A percentile compares a stretch with the other conserved stretches of the same genome.
phyloP scores from a whole-genome alignment of 2,329 filamentous ascomycete species.

The Ophiostoma ips region DNA sequence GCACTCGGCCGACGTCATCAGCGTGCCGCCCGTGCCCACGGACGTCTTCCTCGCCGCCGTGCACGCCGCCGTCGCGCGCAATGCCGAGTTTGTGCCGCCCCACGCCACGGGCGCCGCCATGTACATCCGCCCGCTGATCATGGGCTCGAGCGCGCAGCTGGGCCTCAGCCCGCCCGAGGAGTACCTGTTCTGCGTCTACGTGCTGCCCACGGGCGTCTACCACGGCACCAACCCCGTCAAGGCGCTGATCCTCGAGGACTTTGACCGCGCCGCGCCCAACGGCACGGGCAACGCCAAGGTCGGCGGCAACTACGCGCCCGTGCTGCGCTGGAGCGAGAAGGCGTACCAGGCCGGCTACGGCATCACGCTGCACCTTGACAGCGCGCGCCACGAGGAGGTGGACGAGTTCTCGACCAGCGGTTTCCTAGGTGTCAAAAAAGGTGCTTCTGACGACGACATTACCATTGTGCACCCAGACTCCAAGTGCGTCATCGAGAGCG shows the following conservation, averaged over 20 bases:
- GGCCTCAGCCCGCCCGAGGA: slow-evolving; percentile 79
- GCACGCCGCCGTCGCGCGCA: slow-evolving; percentile 69
- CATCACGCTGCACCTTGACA: slow-evolving; percentile 92
- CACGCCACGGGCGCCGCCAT: slow-evolving; percentile 79
- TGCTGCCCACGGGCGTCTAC: slow-evolving; percentile 85
- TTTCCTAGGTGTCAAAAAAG: slow-evolving; percentile 62
- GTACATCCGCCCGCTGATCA: slow-evolving; percentile 83
- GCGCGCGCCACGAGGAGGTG: slow-evolving; percentile 66
- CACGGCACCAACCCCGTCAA: slow-evolving; percentile 82
- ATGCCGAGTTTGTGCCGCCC: slow-evolving; percentile 83
- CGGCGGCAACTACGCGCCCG: slow-evolving; percentile 90
- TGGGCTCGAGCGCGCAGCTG: slow-evolving; percentile 76
- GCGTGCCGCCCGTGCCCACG: slow-evolving; percentile 66
- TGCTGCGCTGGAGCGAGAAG: slow-evolving; percentile 73
- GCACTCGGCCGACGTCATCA: slow-evolving; percentile 70
- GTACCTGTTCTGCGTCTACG: slow-evolving; percentile 83
- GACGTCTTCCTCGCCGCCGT: slow-evolving; percentile 64
- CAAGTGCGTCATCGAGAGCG: slow-evolving; percentile 72
- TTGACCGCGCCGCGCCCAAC: slow-evolving; percentile 83
- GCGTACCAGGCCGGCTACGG: slow-evolving; percentile 68
- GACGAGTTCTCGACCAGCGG: slow-evolving; percentile 95
- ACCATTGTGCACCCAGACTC: slow-evolving; percentile 81
- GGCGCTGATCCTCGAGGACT: slow-evolving; percentile 78
- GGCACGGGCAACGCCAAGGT: slow-evolving; percentile 88
- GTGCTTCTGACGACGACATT: slow-evolving; percentile 35